A percentile compares a stretch with the other conserved stretches of the same genome.
Conservation (phyloP, 495 filamentous ascomycete genomes). For the Aspergillus sclerotiicarbonarius region DNA sequence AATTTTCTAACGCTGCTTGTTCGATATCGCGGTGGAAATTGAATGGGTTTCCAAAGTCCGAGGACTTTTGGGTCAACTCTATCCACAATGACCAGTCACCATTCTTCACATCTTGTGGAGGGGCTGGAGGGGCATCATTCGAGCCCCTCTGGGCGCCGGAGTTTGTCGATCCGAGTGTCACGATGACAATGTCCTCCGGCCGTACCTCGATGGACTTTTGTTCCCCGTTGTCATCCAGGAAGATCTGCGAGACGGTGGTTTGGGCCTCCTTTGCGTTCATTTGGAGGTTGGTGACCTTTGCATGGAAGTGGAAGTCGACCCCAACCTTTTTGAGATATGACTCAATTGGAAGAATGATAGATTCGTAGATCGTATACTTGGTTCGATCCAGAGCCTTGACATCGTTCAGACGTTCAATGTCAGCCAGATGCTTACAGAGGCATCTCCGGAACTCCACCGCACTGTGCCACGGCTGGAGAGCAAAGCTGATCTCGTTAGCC, state of each 20-base stretch:
- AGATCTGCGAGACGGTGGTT: conserved; percentile 16
- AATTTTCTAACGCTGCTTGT: conserved; percentile 34
- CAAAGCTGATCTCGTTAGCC: conserved; percentile 19
- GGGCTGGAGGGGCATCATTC: conserved; percentile 9
- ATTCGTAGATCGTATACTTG: conserved; percentile 35
- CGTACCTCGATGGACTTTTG: conserved; percentile 14
- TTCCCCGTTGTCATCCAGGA: conserved; percentile 7
- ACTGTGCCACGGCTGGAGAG: conserved; percentile 39
- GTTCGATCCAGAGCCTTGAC: conserved; percentile 23
- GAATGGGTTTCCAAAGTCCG: conserved; percentile 34
- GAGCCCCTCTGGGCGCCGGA: conserved; percentile 21
- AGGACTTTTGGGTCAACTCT: conserved; percentile 12
- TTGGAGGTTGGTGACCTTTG: conserved; percentile 18
- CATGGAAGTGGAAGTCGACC: conserved; percentile 39
- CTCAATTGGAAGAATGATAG: conserved; percentile 35
- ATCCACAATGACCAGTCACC: conserved; percentile 29
- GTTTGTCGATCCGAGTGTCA: conserved; percentile 24
- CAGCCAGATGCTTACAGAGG: conserved; percentile 22
- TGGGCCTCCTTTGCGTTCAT: conserved; percentile 12
- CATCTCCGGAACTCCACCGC: conserved; percentile 31
- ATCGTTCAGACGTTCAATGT: conserved; percentile 25
- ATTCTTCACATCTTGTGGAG: conserved; percentile 7
- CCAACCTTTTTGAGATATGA: conserved; percentile 34
- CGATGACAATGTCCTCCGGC: conserved; percentile 24
- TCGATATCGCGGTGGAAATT: conserved; percentile 29